Base-by-base conservation (phyloP, 768 basidiomycete species). In the Suillus subaureus region DNA sequence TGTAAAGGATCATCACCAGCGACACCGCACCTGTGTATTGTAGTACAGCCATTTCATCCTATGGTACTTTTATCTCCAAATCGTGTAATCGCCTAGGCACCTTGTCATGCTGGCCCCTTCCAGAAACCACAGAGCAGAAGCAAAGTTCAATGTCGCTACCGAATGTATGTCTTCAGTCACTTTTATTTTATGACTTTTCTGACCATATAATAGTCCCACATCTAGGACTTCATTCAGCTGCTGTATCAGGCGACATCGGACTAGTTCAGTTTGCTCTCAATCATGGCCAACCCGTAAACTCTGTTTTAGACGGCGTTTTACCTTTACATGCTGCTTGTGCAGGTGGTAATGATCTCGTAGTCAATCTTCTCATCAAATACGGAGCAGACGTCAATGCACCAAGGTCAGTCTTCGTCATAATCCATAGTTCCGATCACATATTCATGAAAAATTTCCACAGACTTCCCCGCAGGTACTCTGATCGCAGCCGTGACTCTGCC, bases 361-460 rank as follows among this genome's bases (percentile, higher is more conserved):
- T 99, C 47, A 86, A 88, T 71, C 83, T 96, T 68, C 81, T 99
- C 55, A 91, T 99, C 72, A 94, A 97, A 67, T 82, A 89, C 65
- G 97, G 97, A 26, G 97, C 97, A n/a, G 97, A 99, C 74, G 97
- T 98, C 37, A 99, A 99, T 78, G 96, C 96, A 5, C 91, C 94
- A 62, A 88, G 96, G 92, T 93, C 62, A 66, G 85, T 75, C 18
- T 28, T 28, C 26, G 6, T 18, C 57, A 26, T 42, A 4, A 12
- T 9, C 23, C 26, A 42, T 42, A 21, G 8, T 40, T 39, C 3
- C 3, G 35, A 68, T 66, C 65, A 58, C 61, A 57, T 60, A 58
- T 58, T 52, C 58, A 57, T 58, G 45, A 61, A 23, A 63, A 49
- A 63, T 62, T 42, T 49, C 66, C 63, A 43, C 66, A 92, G 92